Conservation (phyloP, 169 alveolate species). For the Babesia ovata region DNA sequence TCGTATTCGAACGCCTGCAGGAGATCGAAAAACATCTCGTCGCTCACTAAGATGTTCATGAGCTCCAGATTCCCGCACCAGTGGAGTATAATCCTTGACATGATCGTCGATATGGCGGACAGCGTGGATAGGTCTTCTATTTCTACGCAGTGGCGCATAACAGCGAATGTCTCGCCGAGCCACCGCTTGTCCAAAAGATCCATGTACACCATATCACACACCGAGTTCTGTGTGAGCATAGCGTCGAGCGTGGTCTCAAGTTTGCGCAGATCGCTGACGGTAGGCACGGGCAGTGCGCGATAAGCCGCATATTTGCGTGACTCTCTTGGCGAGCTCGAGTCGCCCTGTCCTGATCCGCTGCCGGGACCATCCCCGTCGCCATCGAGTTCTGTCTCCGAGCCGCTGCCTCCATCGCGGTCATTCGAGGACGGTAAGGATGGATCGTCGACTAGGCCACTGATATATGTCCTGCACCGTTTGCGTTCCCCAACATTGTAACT, state of each 20-base stretch:
- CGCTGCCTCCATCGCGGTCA: constrained; percentile 19
- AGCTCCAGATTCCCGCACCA: constrained; percentile 73
- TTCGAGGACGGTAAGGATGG: constrained; percentile 12
- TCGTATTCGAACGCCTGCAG: constrained; percentile 69
- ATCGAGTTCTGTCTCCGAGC: constrained; percentile 11
- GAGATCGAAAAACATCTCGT: constrained; percentile 63
- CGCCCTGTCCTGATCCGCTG: constrained; percentile 2
- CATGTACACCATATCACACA: constrained; percentile 56
- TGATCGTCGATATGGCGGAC: constrained; percentile 46
- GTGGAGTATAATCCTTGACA: constrained; percentile 54
- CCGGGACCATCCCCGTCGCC: constrained; percentile 6
- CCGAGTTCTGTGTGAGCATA: constrained; percentile 32
- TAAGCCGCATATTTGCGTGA: constrained; percentile 12
- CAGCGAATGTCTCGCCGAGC: constrained; percentile 39
- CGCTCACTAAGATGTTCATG: constrained; percentile 66
- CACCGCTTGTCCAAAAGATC: constrained; percentile 64
- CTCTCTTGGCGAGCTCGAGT: constrained; percentile 5
- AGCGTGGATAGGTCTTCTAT: constrained; percentile 40
- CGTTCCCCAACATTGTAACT: not conserved
- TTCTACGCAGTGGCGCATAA: constrained; percentile 54
- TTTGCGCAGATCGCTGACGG: constrained; percentile 39
- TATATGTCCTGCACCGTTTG: constrained; percentile 38
- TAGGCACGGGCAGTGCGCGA: constrained; percentile 54
- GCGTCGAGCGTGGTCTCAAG: constrained; percentile 54
- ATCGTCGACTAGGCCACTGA: constrained; percentile 51